Percentiles rank a stretch among this genome's conserved stretches.
These are phyloP conservation scores for Trichoderma gracile DNA, from an alignment of 2,329 filamentous ascomycete species.

Conservation along the genomic window DNA sequence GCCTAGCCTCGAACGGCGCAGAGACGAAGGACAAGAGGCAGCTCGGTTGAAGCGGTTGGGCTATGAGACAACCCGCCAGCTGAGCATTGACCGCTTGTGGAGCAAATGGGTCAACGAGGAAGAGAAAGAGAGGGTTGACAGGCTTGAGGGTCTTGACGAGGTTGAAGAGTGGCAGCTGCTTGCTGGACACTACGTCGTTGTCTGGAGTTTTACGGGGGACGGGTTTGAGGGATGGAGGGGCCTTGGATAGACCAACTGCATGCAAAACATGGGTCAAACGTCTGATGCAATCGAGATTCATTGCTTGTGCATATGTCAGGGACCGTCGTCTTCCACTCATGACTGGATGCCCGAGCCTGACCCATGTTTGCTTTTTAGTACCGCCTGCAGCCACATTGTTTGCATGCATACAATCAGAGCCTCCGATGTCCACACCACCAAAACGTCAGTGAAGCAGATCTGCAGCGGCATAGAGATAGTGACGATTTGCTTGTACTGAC, in stretches of 20 bases:
- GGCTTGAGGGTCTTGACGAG: slow-evolving; percentile 87
- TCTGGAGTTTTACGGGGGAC: slow-evolving; percentile 74
- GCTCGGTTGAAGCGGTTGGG: slow-evolving; percentile 66
- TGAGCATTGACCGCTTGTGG: slow-evolving; percentile 65
- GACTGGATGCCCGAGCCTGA: no score
- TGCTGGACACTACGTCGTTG: slow-evolving; percentile 84
- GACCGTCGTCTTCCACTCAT: no score
- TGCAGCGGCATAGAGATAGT: not conserved
- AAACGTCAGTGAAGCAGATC: not conserved
- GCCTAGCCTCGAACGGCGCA: slow-evolving; percentile 76
- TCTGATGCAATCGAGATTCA: no score
- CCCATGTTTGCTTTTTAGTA: not conserved
- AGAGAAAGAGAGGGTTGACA: slow-evolving; percentile 79
- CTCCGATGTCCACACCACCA: not conserved
- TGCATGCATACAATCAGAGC: not conserved
- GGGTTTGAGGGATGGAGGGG: slow-evolving; percentile 29
- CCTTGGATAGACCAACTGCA: slow-evolving; percentile 1
- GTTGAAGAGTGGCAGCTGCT: slow-evolving; percentile 91
- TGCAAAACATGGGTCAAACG: no score
- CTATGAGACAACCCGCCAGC: slow-evolving; percentile 51
- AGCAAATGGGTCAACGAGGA: slow-evolving; percentile 66
- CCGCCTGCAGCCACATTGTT: not conserved
- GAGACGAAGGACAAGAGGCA: slow-evolving; percentile 67
- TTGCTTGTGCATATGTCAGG: no score
- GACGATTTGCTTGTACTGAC: not conserved